Evolutionary conservation across 2,329 filamentous ascomycete genomes (phyloP).

Genomic region (Aspergillus sp.): DNA sequence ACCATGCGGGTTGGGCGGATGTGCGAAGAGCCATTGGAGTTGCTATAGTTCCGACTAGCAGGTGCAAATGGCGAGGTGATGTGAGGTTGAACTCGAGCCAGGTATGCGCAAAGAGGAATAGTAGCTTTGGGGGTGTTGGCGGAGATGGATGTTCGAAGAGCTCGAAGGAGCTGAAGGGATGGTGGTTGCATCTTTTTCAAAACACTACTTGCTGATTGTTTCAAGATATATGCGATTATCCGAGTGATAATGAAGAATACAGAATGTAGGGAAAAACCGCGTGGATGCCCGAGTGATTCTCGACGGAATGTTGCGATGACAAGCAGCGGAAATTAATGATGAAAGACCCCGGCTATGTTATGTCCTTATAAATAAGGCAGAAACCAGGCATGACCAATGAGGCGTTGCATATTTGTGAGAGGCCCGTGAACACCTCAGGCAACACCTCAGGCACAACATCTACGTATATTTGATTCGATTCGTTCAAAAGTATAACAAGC

Average conservation of each 20-base stretch:
- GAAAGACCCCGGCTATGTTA: not conserved
- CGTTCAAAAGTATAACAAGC: not conserved
- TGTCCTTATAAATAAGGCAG: not conserved
- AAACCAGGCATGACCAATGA: not conserved
- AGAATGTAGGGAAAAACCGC: not conserved
- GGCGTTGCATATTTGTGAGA: not conserved
- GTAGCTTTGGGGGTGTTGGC: constrained; percentile 12
- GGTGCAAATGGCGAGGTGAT: constrained; percentile 4
- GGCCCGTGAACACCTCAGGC: too few species aligned
- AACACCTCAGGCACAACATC: too few species aligned
- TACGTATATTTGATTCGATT: too few species aligned
- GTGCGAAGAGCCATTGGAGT: not conserved
- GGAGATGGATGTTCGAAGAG: constrained; percentile 38
- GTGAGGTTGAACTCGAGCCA: constrained; percentile 13
- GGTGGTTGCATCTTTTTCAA: constrained; percentile 37
- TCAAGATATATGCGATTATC: not conserved
- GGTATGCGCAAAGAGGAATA: constrained; percentile 11
- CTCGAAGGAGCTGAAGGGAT: constrained; percentile 43
- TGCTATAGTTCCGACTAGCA: constrained; percentile 24
- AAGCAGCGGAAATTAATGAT: not conserved
- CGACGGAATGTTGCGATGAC: not conserved
- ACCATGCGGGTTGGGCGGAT: constrained; percentile 32
- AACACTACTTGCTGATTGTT: not conserved
- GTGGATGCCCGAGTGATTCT: not conserved
- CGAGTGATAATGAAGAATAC: not conserved